Conservation (phyloP, 495 filamentous ascomycete species). For the Umbilicaria muhlenbergii region DNA sequence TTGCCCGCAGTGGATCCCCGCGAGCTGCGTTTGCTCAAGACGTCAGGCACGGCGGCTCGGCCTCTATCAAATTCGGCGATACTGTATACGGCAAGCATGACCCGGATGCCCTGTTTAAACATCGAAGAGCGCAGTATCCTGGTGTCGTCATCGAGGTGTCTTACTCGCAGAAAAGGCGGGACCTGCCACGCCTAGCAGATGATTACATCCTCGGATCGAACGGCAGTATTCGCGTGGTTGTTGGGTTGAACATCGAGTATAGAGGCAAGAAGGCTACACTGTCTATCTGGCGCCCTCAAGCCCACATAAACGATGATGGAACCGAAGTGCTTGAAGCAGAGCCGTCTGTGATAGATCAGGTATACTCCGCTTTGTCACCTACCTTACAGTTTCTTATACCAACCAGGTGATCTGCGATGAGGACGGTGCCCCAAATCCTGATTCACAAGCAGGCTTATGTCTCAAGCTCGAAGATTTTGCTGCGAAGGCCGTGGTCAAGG, state of each 20-base stretch:
- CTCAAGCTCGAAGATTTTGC: no score
- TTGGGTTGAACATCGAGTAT: slow-evolving; percentile 20
- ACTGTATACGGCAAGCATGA: slow-evolving; percentile 11
- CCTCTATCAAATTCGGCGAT: slow-evolving; percentile 6
- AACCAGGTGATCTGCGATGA: no score
- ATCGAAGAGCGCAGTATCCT: slow-evolving; percentile 14
- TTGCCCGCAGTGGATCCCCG: not conserved
- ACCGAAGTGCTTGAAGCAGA: slow-evolving; percentile 5
- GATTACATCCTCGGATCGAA: slow-evolving; percentile 19
- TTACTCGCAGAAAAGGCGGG: slow-evolving; percentile 21
- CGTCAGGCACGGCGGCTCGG: slow-evolving; percentile 5
- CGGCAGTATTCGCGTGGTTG: slow-evolving; percentile 16
- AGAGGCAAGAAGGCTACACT: slow-evolving; percentile 8
- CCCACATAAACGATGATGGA: slow-evolving; percentile 1
- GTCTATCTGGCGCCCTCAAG: slow-evolving; percentile 9
- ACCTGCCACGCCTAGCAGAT: slow-evolving; percentile 15
- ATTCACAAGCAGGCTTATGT: no score
- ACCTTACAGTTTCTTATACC: not conserved
- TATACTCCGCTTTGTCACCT: not conserved
- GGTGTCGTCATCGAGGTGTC: slow-evolving; percentile 21
- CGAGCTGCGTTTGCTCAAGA: slow-evolving; percentile 10
- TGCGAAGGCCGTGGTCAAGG: no score
- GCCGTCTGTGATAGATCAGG: not conserved
- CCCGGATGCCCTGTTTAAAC: slow-evolving; percentile 19
- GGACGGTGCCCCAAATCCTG: no score